These are phyloP conservation scores for Globisporangium paroecandrum DNA, from an alignment of 352 stramenopile species.

Conservation along the genomic window DNA sequence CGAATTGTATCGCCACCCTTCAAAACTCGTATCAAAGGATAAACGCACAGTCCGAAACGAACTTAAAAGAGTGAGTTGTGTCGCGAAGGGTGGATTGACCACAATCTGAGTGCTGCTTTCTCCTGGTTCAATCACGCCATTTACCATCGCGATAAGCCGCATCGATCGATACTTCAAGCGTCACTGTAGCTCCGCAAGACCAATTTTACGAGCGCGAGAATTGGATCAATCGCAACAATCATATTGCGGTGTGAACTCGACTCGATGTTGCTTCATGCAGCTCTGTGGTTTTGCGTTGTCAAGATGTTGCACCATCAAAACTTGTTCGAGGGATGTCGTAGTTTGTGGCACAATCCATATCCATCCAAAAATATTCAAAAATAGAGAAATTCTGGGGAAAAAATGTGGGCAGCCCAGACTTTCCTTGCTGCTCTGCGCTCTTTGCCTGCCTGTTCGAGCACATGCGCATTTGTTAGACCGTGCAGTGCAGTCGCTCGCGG, in stretches of 20 bases:
- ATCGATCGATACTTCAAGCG: not conserved
- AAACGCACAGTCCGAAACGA: not conserved
- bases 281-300: not conserved
- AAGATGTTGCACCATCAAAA: not conserved
- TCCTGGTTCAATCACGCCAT: not conserved
- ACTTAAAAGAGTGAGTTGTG: not conserved
- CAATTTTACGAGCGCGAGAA: not conserved
- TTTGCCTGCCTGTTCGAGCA: not conserved
- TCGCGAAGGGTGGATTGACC: not conserved
- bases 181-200: too few species aligned
- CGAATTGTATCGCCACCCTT: not conserved
- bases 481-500: not conserved
- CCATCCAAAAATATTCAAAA: not conserved
- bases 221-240: not conserved
- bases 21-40: not conserved
- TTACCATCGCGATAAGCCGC: not conserved
- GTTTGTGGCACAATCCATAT: not conserved
- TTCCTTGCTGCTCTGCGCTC: not conserved
- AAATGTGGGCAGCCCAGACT: not conserved
- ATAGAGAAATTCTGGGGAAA: not conserved
- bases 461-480: not conserved
- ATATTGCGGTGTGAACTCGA: too few species aligned
- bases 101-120: not conserved
- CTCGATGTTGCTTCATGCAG: not conserved
- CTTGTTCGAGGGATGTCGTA: not conserved